Evolutionary conservation across 345 rosid species (phyloP), one percentile per base, ranked within the genome.

Genomic region (Eucalyptus shirleyi): DNA sequence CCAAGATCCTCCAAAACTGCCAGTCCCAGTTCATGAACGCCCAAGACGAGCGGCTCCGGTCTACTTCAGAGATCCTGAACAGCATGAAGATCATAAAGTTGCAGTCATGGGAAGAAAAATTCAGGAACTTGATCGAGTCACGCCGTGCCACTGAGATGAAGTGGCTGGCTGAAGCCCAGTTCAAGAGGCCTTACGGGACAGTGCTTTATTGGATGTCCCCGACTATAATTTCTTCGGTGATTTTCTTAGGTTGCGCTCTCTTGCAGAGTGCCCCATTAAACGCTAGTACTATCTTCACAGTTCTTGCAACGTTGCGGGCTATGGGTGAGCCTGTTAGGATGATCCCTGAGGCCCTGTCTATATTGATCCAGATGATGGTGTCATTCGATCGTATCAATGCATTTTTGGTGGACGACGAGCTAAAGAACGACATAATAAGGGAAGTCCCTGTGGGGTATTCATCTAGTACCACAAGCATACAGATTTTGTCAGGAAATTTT

Each of bases 61-160:
- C 95, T 28, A 95, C 95, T 21, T 93, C 96, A 23, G 99, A 97
- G 94, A 92, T 93, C 89, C 89, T 97, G 55, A 95, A 94, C 89
- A 95, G 92, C 90, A 95, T 97, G 96, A 97, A 96, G 91, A 93
- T 95, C 91, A 95, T 96, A 72, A 96, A 97, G 94, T 65, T 97
- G 86, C 96, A 96, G 80, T 93, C 99, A 1, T 97, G 99, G 99
- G 98, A 95, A 93, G 96, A 93, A 45, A 94, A 94, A 89, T 96
- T 97, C 93, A 92, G 94, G 92, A 92, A 88, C 89, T 90, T 92
- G 93, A 94, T 96, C 40, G 95, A 94, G 53, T 92, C 93, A 7
- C 81, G 50, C 59, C 95, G 99, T 67, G 96, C 87, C 17, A 92
- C 77, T 1, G 99, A 97, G 88, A 95, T 95, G 90, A 94, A 92